These are phyloP conservation scores for Ganoderma resinaceum DNA, from an alignment of 1,284 basidiomycete genomes.

Conservation along the genomic window DNA sequence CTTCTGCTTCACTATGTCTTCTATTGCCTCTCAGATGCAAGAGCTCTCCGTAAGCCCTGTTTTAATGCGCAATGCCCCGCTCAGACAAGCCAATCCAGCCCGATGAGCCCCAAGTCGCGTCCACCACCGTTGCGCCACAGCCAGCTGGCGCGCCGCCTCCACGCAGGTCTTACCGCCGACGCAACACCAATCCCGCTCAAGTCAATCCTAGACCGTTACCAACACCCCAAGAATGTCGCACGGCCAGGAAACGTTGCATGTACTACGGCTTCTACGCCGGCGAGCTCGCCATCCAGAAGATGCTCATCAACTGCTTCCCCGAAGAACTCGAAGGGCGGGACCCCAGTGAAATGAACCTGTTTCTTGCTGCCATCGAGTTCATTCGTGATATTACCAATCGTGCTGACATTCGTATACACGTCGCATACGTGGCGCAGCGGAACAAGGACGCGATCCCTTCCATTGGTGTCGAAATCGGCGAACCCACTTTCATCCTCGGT, in stretches of 20 bases:
- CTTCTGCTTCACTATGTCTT: neutral
- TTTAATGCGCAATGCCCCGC: neutral
- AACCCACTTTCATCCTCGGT: neutral
- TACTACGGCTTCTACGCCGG: slow-evolving; percentile 7
- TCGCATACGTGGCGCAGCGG: neutral
- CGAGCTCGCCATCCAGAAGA: neutral
- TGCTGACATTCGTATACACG: neutral
- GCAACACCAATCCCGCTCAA: neutral
- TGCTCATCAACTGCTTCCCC: neutral
- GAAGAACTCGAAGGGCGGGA: neutral
- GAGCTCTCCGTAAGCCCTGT: neutral
- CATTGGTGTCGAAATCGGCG: neutral
- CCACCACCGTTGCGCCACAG: neutral
- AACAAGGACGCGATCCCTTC: neutral
- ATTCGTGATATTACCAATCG: neutral
- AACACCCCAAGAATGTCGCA: neutral
- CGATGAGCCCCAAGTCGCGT: neutral
- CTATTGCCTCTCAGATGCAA: neutral
- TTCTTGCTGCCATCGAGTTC: neutral
- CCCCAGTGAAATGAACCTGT: neutral
- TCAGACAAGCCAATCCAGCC: neutral
- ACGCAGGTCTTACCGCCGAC: neutral
- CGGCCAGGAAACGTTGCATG: neutral
- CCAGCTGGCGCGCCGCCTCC: neutral
- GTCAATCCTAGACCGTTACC: slow-evolving; percentile 9